Conservation (phyloP, 768 basidiomycete genomes). For the Mycena capillaripes region DNA sequence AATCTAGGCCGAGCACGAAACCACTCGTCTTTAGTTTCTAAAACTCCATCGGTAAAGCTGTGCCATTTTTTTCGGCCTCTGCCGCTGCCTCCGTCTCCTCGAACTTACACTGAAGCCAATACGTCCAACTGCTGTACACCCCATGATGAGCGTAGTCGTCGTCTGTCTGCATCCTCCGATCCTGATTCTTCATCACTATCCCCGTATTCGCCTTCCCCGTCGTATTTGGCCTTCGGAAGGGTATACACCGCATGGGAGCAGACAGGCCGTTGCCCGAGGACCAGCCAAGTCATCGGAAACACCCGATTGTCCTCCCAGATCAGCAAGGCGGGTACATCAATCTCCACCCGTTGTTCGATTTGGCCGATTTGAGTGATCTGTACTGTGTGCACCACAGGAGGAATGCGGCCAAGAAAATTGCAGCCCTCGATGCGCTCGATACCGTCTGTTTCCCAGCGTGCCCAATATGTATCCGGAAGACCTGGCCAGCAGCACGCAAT, state of each 20-base stretch:
- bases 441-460: background rate
- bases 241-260: background rate
- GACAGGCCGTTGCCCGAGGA: background rate
- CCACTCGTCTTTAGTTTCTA: background rate
- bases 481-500: slow-evolving; percentile 41
- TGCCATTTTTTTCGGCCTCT: too few species aligned
- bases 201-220: background rate
- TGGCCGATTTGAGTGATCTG: background rate
- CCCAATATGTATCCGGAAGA: slow-evolving; percentile 8
- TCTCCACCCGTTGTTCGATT: background rate
- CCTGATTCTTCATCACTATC: background rate
- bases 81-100: background rate
- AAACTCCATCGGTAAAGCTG: too few species aligned
- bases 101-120: background rate
- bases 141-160: background rate
- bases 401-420: background rate
- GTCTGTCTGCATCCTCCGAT: background rate
- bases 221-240: background rate
- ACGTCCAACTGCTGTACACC: background rate
- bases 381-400: background rate
- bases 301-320: background rate
- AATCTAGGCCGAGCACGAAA: background rate
- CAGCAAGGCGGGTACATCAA: background rate
- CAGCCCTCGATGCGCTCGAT: background rate
- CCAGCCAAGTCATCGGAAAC: background rate